Base-by-base conservation (phyloP, 129 eudicot genomes). In the Daucus carota region DNA sequence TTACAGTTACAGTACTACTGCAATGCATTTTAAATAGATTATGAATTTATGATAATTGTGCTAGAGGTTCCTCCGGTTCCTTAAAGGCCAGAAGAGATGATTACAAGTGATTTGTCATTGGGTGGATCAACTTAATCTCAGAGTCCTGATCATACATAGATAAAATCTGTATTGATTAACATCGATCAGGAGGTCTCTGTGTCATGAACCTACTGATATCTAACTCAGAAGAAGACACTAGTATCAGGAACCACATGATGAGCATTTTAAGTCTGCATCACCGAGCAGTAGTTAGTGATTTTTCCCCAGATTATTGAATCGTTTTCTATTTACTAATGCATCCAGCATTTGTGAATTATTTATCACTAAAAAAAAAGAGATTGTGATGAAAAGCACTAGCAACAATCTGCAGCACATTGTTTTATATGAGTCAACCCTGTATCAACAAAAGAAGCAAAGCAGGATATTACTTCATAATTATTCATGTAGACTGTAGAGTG, bases 351-450 rank as follows among this genome's bases (percentile, higher is more conserved):
- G 72, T 33, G 12, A 12, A 22, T 0, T 20, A 20, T 52, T 52
- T 6, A 52, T 52, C 65, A 7, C 32, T 10, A 24, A 57, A 24
- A 57, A 24, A 57, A n/a, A 57, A 57, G 31, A 24, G 65, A 57
- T 57, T n/a, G 31, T 57, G 65, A 57, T 54, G 62, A n/a, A 54
- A 9, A n/a, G 63, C 65, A 57, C 65, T 57, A 57, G 29, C 63
- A 54, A 54, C 28, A 20, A 52, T 52, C 60, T 54, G 62, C n/a
- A n/a, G n/a, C n/a, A n/a, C n/a, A n/a, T 36, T 36, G 40, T 36
- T 36, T 36, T 5, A 5, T 50, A 1, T 26, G 22, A 50, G 28
- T 50, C 7, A 47, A 47, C 15, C 54, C 54, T 16, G 54, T 47
- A 47, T 47, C 17, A 47, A 22, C 57, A 47, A 18, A 47, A 47